A percentile compares a stretch with the other conserved stretches of the same genome.
Conservation (phyloP, 2,329 filamentous ascomycete species). For the Penicillium olsonii region DNA sequence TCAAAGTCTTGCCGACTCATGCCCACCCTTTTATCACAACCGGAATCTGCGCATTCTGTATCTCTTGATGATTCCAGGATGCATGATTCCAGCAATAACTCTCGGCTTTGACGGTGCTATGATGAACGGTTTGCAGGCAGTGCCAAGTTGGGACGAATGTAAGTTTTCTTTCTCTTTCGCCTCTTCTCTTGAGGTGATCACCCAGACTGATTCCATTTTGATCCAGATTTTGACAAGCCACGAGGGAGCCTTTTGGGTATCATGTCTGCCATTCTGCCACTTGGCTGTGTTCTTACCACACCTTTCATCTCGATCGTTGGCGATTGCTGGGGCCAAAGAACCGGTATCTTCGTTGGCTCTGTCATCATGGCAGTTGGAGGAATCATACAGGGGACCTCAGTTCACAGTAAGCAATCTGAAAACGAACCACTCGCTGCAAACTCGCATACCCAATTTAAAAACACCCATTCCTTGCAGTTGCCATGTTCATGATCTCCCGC, state of each 20-base stretch:
- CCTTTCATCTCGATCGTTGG: constrained; percentile 51
- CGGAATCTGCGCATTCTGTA: neutral
- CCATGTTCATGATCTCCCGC: neutral
- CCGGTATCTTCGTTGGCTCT: constrained; percentile 50
- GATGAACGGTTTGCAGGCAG: constrained; percentile 51
- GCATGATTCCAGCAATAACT: neutral
- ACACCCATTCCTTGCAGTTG: neutral
- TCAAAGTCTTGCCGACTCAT: neutral
- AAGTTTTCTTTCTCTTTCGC: constrained; percentile 15
- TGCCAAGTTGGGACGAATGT: constrained; percentile 48
- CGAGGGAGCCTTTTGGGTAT: constrained; percentile 44
- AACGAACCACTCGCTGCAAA: no score
- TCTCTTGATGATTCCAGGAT: neutral
- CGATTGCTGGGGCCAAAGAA: constrained; percentile 49
- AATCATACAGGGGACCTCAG: neutral
- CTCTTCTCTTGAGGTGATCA: no score
- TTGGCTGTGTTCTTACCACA: constrained; percentile 52
- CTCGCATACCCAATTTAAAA: no score
- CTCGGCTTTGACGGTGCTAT: constrained; percentile 48
- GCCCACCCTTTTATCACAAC: neutral
- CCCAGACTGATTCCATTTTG: no score
- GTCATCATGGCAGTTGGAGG: constrained; percentile 38
- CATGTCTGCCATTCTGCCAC: constrained; percentile 50
- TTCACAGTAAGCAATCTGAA: neutral
- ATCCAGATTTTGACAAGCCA: constrained; percentile 10